phyloP scores from a whole-genome alignment of 2,329 filamentous ascomycete species.

The Albophoma yamanashiensis region DNA sequence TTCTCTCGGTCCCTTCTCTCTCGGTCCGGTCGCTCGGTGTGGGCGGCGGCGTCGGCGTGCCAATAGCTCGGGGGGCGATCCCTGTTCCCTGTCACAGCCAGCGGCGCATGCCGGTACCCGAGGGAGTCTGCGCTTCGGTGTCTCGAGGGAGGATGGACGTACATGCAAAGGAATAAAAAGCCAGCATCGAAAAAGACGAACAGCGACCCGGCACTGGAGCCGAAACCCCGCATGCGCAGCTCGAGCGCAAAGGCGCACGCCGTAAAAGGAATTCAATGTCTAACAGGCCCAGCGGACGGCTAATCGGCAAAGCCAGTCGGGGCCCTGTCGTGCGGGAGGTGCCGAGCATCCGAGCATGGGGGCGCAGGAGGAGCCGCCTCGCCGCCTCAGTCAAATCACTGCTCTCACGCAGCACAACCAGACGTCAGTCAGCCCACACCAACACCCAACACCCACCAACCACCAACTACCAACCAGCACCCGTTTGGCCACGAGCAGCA shows the following conservation, averaged over 20 bases:
- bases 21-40: not conserved
- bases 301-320: not conserved
- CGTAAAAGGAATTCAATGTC: not conserved
- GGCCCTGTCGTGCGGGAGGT: not conserved
- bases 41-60: not conserved
- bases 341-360: not conserved
- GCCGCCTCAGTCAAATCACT: not conserved
- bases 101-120: not conserved
- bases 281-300: not conserved
- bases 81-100: not conserved
- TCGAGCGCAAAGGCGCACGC: not conserved
- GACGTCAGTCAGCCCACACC: too few relatives aligned
- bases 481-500: not conserved
- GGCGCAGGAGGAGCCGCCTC: not conserved
- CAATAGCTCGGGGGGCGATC: not conserved
- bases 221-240: not conserved
- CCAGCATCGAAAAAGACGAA: not conserved
- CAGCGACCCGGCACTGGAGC: not conserved
- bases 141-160: not conserved
- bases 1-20: not conserved
- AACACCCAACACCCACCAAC: too few relatives aligned
- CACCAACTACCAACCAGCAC: too few relatives aligned
- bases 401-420: too few relatives aligned
- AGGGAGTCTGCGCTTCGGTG: not conserved
- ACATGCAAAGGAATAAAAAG: not conserved